Conservation (phyloP, 495 filamentous ascomycete species). For the Penicillium soppii region DNA sequence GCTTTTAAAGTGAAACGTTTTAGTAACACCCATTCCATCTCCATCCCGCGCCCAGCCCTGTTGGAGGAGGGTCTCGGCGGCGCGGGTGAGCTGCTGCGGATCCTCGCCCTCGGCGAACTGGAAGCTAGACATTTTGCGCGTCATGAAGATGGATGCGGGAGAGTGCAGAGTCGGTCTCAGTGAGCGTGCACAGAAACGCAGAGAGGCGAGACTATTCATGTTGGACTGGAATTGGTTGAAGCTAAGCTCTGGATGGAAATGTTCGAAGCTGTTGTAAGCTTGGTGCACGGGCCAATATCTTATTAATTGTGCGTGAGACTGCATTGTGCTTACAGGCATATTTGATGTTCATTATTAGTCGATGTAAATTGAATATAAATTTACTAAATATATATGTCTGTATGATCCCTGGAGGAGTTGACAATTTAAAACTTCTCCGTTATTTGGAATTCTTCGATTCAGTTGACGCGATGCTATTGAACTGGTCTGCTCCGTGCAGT, state of each 20-base stretch:
- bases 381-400: too few species aligned
- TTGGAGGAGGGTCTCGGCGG: conserved; percentile 25
- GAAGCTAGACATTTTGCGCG: conserved; percentile 26
- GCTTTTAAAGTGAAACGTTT: conserved; percentile 45
- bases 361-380: too few species aligned
- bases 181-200: background rate
- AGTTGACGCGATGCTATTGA: too few species aligned
- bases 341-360: too few species aligned
- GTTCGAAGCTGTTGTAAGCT: background rate
- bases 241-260: too few species aligned
- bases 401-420: too few species aligned
- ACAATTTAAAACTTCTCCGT: too few species aligned
- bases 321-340: too few species aligned
- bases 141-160: conserved; percentile 6
- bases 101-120: conserved; percentile 40
- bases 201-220: conserved; percentile 1
- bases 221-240: background rate
- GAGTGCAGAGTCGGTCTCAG: background rate
- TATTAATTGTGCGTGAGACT: too few species aligned
- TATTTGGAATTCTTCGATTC: too few species aligned
- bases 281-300: background rate
- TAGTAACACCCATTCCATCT: conserved; percentile 38
- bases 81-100: conserved; percentile 22
- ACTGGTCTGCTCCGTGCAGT: too few species aligned
- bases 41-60: conserved; percentile 40